Evolutionary conservation across 1,284 basidiomycete species (phyloP).

Genomic region (Melampsora larici-populina): DNA sequence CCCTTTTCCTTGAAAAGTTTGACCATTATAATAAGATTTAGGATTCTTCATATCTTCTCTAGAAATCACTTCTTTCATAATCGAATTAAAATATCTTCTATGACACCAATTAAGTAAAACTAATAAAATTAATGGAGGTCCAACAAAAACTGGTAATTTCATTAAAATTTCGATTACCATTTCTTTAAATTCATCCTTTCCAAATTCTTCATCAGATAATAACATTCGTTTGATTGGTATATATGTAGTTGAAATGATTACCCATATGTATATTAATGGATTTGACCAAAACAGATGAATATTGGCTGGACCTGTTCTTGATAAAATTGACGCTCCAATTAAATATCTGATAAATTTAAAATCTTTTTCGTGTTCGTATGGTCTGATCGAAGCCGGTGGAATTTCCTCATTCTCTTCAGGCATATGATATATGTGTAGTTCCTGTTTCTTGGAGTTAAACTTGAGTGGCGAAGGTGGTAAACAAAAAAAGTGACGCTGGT

Average conservation of each 20-base stretch:
- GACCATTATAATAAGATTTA: background rate
- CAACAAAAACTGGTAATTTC: slow-evolving; percentile 25
- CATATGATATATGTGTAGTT: no score
- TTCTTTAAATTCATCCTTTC: background rate
- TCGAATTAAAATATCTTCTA: slow-evolving; percentile 4
- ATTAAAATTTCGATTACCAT: slow-evolving; percentile 3
- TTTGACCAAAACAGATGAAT: slow-evolving; percentile 24
- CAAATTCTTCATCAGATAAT: background rate
- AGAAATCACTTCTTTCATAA: slow-evolving; percentile 3
- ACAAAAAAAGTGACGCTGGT: no score
- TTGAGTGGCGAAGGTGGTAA: no score
- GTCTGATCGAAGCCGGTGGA: slow-evolving; percentile 18
- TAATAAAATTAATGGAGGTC: slow-evolving; percentile 29
- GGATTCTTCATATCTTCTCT: slow-evolving; percentile 20
- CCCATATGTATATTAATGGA: slow-evolving; percentile 37
- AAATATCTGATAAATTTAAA: slow-evolving; percentile 18
- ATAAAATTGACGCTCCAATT: slow-evolving; percentile 27
- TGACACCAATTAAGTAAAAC: slow-evolving; percentile 29
- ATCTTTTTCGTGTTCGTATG: slow-evolving; percentile 15
- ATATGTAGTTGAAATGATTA: slow-evolving; percentile 22
- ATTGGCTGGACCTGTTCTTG: slow-evolving; percentile 6
- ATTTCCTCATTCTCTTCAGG: no score
- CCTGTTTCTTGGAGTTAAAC: no score
- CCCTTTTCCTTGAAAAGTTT: background rate
- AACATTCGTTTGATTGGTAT: background rate